Evolutionary conservation across 225 moss, liverwort and hornwort genomes (phyloP), one percentile per base, ranked within the genome.

Genomic region (Bryum argenteum): DNA sequence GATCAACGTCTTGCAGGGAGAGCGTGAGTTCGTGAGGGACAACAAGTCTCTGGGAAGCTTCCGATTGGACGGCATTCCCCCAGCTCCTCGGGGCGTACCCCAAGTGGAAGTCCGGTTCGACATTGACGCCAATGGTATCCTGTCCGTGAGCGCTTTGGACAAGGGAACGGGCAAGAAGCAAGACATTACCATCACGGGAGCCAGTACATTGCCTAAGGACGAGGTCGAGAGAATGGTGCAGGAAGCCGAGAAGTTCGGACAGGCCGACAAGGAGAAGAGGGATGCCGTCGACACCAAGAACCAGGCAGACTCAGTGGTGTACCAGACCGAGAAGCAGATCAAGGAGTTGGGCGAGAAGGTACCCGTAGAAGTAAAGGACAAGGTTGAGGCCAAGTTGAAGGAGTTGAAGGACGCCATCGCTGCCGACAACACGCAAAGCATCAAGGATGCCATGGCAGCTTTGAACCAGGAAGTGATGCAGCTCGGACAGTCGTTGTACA

Each of bases 161-260:
- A 96, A 96, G 84, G 96, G 95, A 28, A 96, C 95, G 19, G 87
- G 87, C 20, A 96, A 96, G 87, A 96, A 96, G 81, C 95, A 96
- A 69, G 95, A 96, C 15, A 96, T 96, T 51, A 96, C 95, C 2
- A 95, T 95, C 41, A 95, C 95, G 18, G 96, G 96, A 28, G 96
- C 96, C 12, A 96, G 96, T 61, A 96, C 96, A 11, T 65, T 97
- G 4, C 94, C 94, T 2, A 97, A 97, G 78, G 97, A 94, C 58
- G 94, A 94, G 88, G 95, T 95, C 2, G 95, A 95, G 74, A 86
- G 95, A 68, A 95, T 95, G 95, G 95, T 95, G 60, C 81, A 84
- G n/a, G 95, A 95, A 23, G 95, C 95, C 10, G 95, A 95, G 76
- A 92, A 88, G 78, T 95, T 90, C 13, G 95, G 95, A 38, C 89